These are phyloP conservation scores for Coemansia sp. DNA, from an alignment of 192 early-diverging fungal species.

Conservation along the genomic window DNA sequence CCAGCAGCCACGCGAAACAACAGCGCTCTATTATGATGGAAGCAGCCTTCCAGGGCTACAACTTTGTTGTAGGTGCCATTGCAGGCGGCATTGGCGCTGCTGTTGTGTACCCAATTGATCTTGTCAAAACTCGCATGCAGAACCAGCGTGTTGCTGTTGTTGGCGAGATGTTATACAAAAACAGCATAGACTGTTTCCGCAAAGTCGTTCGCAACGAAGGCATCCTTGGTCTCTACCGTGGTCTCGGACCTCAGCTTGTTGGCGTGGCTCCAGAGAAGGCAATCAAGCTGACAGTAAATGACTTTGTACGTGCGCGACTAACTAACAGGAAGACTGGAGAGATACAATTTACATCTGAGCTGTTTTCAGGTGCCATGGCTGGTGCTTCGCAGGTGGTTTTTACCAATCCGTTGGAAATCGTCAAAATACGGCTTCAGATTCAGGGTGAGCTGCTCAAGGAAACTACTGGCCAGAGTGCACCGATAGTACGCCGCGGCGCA, in stretches of 20 bases:
- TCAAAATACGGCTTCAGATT: slow-evolving; percentile 96
- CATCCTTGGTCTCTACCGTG: slow-evolving; percentile 84
- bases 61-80: slow-evolving; percentile 81
- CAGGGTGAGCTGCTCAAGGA: slow-evolving; percentile 71
- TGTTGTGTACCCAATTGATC: slow-evolving; percentile 94
- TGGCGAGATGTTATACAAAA: slow-evolving; percentile 91
- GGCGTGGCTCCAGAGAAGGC: slow-evolving; percentile 98
- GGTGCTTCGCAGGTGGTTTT: slow-evolving; percentile 89
- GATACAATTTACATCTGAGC: slow-evolving; percentile 75
- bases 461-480: slow-evolving; percentile 32
- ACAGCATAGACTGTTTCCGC: slow-evolving; percentile 93
- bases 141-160: slow-evolving; percentile 91
- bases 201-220: slow-evolving; percentile 94
- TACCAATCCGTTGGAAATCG: slow-evolving; percentile 97
- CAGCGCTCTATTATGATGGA: slow-evolving; percentile 41
- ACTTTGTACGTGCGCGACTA: slow-evolving; percentile 74
- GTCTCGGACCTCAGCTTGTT: slow-evolving; percentile 89
- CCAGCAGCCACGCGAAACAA: neutral
- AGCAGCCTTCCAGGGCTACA: slow-evolving; percentile 61
- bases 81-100: slow-evolving; percentile 94
- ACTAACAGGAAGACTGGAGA: slow-evolving; percentile 70
- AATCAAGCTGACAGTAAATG: slow-evolving; percentile 97
- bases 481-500: slow-evolving; percentile 66
- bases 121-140: slow-evolving; percentile 99
- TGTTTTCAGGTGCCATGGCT: slow-evolving; percentile 83